These are phyloP conservation scores for Termitomyces sp. DNA, from an alignment of 768 basidiomycete genomes.

Conservation along the genomic window DNA sequence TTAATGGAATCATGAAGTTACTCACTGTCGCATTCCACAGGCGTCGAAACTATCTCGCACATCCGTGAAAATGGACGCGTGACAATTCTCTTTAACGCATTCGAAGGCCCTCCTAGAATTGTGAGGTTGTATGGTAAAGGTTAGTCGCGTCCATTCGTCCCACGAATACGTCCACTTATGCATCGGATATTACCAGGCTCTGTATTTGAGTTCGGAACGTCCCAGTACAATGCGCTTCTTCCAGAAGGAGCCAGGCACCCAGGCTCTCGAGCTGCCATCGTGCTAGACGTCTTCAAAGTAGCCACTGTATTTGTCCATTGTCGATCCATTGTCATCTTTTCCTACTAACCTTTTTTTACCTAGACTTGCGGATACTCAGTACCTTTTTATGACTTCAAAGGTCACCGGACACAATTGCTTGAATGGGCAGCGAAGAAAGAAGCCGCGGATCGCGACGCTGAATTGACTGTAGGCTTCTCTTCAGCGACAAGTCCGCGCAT, in stretches of 20 bases:
- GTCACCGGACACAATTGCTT: constrained; percentile 51
- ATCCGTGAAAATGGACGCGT: constrained; percentile 59
- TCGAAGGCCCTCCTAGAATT: constrained; percentile 56
- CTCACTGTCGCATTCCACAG: constrained; percentile 13
- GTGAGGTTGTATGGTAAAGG: constrained; percentile 57
- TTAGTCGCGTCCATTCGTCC: constrained; percentile 18
- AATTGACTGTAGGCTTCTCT: constrained; percentile 17
- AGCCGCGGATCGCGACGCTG: constrained; percentile 26
- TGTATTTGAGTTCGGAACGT: constrained; percentile 58
- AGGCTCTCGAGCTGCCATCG: constrained; percentile 57
- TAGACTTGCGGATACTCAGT: constrained; percentile 69
- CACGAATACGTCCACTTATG: not conserved
- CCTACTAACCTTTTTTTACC: not conserved
- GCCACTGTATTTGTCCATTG: constrained; percentile 29
- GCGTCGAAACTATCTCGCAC: constrained; percentile 40
- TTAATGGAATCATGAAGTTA: not conserved
- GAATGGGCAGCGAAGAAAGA: constrained; percentile 46
- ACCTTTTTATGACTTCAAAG: constrained; percentile 54
- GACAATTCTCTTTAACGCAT: constrained; percentile 58
- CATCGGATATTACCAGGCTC: constrained; percentile 35
- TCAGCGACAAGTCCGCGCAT: constrained; percentile 14
- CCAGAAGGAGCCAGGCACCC: constrained; percentile 41
- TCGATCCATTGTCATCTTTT: not conserved
- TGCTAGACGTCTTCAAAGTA: constrained; percentile 58
- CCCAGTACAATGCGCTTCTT: constrained; percentile 52